A percentile compares a stretch with the other conserved stretches of the same genome.
Conservation (phyloP, 805 yeast species). For the Cyberlindnera nakhonratchasimensis region DNA sequence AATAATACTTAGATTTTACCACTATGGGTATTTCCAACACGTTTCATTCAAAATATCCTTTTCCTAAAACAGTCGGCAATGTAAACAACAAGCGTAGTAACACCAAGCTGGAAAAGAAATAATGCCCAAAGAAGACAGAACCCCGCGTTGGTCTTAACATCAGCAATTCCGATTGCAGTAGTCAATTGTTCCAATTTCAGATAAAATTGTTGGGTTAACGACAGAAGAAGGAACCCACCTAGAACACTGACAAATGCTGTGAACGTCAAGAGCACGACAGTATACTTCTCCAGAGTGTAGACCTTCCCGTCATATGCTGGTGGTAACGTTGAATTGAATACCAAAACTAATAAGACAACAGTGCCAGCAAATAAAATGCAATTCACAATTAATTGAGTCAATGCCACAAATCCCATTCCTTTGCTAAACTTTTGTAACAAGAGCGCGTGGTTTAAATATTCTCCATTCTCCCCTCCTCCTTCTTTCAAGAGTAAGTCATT, state of each 20-base stretch:
- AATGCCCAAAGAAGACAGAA: conserved; percentile 21
- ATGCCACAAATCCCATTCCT: conserved; percentile 23
- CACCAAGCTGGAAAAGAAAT: conserved; percentile 12
- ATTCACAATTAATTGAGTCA: conserved; percentile 12
- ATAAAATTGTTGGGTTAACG: conserved; percentile 27
- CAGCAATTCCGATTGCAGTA: conserved; percentile 25
- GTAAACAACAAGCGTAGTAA: conserved; percentile 11
- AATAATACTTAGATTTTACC: no score
- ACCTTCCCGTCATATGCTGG: not conserved
- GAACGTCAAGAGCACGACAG: conserved; percentile 11
- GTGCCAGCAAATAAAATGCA: conserved; percentile 1
- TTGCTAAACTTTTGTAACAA: conserved; percentile 27
- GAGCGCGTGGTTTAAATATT: conserved; percentile 26
- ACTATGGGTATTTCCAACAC: no score
- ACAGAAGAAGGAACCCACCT: conserved; percentile 19
- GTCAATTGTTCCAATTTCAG: conserved; percentile 20
- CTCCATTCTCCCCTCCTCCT: conserved; percentile 13
- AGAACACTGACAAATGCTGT: conserved; percentile 16
- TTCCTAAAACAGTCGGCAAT: conserved; percentile 24
- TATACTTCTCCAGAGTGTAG: conserved; percentile 7
- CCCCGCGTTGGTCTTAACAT: conserved; percentile 21
- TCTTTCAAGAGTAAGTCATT: conserved; percentile 21
- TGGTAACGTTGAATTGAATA: not conserved
- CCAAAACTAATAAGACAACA: conserved; percentile 7
- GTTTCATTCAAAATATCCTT: conserved; percentile 6